phyloP scores from a whole-genome alignment of 2,329 filamentous ascomycete genomes.

The Colletotrichum phormii region DNA sequence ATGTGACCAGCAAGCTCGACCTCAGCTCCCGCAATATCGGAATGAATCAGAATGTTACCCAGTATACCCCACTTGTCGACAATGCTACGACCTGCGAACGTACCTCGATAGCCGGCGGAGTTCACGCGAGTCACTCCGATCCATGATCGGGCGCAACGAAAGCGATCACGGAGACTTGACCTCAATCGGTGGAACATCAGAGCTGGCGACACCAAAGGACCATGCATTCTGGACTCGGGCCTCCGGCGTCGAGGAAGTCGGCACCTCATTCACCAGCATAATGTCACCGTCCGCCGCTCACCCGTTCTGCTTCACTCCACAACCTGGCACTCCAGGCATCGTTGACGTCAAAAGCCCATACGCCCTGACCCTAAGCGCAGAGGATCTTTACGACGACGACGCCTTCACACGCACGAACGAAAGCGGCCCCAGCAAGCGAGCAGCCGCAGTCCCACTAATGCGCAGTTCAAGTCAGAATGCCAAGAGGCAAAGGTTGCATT shows the following conservation, averaged over 20 bases:
- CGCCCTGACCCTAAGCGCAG: conserved; percentile 48
- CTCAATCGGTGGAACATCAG: conserved; percentile 52
- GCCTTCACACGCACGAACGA: not conserved
- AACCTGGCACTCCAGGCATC: conserved; percentile 45
- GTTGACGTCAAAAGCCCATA: conserved; percentile 53
- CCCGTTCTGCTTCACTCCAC: conserved; percentile 41
- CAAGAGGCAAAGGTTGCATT: conserved; percentile 43
- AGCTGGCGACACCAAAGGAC: conserved; percentile 56
- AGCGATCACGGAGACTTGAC: conserved; percentile 51
- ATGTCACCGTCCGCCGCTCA: conserved; percentile 43
- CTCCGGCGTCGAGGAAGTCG: conserved; percentile 48
- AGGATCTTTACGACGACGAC: conserved; percentile 47
- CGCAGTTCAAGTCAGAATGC: conserved; percentile 38
- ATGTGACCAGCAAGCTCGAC: conserved; percentile 52
- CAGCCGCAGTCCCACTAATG: conserved; percentile 27
- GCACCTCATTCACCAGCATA: conserved; percentile 47
- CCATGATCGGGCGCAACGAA: conserved; percentile 54
- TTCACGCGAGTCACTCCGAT: conserved; percentile 54
- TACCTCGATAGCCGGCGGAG: conserved; percentile 56
- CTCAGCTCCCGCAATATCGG: conserved; percentile 53
- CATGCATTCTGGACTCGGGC: conserved; percentile 45
- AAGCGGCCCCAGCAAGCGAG: conserved; percentile 6
- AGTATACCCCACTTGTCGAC: conserved; percentile 53
- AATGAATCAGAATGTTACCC: conserved; percentile 54
- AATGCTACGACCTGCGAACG: conserved; percentile 54